A percentile compares a stretch with the other conserved stretches of the same genome.
These are phyloP conservation scores for Fraxinus pennsylvanica DNA, from an alignment of 257 asterid genomes.

Conservation along the genomic window DNA sequence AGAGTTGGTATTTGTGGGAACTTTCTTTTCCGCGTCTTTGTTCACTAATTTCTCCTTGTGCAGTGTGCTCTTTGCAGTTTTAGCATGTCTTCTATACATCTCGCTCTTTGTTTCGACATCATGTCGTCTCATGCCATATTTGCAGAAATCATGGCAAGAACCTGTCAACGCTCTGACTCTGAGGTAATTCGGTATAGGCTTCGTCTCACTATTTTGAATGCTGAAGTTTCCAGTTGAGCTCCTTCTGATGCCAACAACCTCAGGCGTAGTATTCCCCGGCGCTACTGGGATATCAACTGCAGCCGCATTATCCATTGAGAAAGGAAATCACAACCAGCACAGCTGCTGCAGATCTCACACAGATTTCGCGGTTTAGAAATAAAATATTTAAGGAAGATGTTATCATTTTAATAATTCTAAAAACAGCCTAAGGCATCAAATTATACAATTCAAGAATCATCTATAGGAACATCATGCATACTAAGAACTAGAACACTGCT, in stretches of 20 bases:
- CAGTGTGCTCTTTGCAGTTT: slow-evolving; percentile 2
- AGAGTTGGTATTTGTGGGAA: slow-evolving; percentile 1
- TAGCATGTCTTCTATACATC: slow-evolving; percentile 6
- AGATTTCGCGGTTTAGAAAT: not conserved
- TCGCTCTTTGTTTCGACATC: not conserved
- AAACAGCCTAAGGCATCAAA: not conserved
- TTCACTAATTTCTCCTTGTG: not conserved
- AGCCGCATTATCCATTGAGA: not conserved
- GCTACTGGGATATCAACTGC: slow-evolving; percentile 4
- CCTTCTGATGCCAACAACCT: slow-evolving; percentile 20
- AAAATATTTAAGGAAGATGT: not conserved
- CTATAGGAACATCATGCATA: not conserved
- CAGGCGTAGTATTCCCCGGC: slow-evolving; percentile 13
- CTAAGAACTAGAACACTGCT: not conserved
- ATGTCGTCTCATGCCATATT: slow-evolving; percentile 19
- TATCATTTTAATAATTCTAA: not conserved
- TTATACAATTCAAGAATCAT: not conserved
- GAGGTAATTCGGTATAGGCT: slow-evolving; percentile 28
- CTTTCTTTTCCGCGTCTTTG: slow-evolving; percentile 10
- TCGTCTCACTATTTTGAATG: not conserved
- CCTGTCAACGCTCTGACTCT: slow-evolving; percentile 31
- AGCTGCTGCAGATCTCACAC: not conserved
- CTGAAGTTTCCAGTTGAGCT: slow-evolving; percentile 25
- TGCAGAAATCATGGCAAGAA: slow-evolving; percentile 37
- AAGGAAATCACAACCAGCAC: not conserved